A percentile compares a stretch with the other conserved stretches of the same genome.
phyloP scores from a whole-genome alignment of 148 eudicot genomes.

The Nepenthes gracilis region DNA sequence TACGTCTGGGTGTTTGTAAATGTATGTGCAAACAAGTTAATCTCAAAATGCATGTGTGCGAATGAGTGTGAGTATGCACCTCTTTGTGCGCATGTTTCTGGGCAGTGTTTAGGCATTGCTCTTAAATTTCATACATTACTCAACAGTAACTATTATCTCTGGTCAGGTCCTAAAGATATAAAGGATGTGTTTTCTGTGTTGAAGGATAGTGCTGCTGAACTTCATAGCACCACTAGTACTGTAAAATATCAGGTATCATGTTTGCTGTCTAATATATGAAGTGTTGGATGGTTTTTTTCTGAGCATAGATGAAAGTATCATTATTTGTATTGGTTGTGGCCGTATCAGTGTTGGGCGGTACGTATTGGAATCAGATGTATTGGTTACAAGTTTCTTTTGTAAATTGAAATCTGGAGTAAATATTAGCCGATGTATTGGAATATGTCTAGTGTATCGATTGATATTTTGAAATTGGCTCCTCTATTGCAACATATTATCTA shows the following conservation, averaged over 20 bases:
- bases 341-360: too few species aligned
- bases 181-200: slow-evolving; percentile 56
- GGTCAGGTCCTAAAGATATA: slow-evolving; percentile 75
- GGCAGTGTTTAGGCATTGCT: neutral
- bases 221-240: slow-evolving; percentile 37
- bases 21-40: too few species aligned
- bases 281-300: neutral
- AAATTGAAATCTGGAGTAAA: too few species aligned
- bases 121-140: too few species aligned
- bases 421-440: too few species aligned
- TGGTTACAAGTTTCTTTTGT: neutral
- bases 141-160: neutral
- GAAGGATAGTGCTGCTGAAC: slow-evolving; percentile 65
- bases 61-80: too few species aligned
- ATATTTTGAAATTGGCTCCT: too few species aligned
- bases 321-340: slow-evolving; percentile 4
- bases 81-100: neutral
- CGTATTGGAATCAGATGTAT: neutral
- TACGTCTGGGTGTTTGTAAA: too few species aligned
- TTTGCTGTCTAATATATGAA: neutral
- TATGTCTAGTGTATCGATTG: too few species aligned
- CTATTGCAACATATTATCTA: too few species aligned
- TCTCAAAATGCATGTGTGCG: too few species aligned
- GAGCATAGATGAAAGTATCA: neutral
- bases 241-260: slow-evolving; percentile 65